Percentiles rank a stretch among this genome's conserved stretches.
These are phyloP conservation scores for Trichoderma atroviride DNA, from an alignment of 2,329 filamentous ascomycete genomes.

Conservation along the genomic window DNA sequence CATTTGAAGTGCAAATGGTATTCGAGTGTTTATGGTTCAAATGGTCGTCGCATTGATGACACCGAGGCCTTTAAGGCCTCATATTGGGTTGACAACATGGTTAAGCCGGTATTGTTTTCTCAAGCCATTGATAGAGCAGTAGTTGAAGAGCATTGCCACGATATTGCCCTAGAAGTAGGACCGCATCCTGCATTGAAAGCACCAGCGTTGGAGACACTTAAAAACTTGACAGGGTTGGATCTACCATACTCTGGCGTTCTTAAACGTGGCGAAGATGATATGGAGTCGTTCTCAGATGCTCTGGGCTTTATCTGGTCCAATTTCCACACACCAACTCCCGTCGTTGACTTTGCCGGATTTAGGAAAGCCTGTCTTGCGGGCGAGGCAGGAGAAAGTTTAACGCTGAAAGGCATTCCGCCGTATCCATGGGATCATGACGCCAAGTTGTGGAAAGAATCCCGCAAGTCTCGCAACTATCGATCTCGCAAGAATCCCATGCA, in stretches of 20 bases:
- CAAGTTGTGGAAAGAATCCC: neutral
- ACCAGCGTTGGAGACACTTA: too few species aligned
- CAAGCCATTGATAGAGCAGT: neutral
- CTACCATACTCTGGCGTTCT: neutral
- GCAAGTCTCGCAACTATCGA: neutral
- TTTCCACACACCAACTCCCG: too few species aligned
- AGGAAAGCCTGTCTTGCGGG: too few species aligned
- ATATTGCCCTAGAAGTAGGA: neutral
- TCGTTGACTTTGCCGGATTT: too few species aligned
- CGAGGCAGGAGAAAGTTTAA: too few species aligned
- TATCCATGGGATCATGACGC: neutral
- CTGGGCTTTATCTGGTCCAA: too few species aligned
- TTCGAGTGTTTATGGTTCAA: neutral
- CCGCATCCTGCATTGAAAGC: neutral
- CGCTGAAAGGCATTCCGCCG: too few species aligned
- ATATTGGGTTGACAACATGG: neutral
- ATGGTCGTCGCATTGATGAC: neutral
- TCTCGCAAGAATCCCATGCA: neutral
- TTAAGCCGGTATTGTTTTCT: neutral
- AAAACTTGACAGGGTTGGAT: neutral
- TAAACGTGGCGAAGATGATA: neutral
- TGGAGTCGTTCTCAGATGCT: too few species aligned
- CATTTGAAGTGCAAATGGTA: too few species aligned
- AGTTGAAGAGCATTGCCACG: neutral
- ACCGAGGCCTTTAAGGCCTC: neutral